phyloP scores from a whole-genome alignment of 805 yeast genomes.

The Debaryomyces castellii region DNA sequence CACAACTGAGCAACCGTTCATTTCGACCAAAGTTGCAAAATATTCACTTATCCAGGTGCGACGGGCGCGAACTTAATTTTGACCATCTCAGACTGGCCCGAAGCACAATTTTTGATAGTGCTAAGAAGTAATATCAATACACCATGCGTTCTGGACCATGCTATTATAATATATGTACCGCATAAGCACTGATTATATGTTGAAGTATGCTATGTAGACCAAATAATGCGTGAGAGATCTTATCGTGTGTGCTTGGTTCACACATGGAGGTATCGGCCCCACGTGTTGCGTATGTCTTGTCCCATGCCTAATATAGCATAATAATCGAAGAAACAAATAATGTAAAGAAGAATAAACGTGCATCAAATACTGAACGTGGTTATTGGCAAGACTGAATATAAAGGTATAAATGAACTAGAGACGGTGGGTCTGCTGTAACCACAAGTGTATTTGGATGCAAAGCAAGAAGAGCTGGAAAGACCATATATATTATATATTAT shows the following conservation, averaged over 20 bases:
- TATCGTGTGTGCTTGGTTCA: not conserved
- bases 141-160: not conserved
- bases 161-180: not conserved
- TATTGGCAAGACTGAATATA: not conserved
- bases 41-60: not conserved
- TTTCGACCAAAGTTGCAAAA: not conserved
- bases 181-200: not conserved
- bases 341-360: not conserved
- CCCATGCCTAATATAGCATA: not conserved
- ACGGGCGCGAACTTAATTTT: not conserved
- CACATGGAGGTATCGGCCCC: not conserved
- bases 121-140: too few species aligned
- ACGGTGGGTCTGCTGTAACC: not conserved
- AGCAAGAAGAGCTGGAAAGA: not conserved
- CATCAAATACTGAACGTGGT: conserved; percentile 1
- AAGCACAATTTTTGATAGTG: too few species aligned
- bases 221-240: not conserved
- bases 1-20: not conserved
- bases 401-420: not conserved
- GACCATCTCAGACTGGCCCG: too few species aligned
- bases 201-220: not conserved
- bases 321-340: not conserved
- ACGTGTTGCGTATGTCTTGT: not conserved
- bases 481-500: not conserved
- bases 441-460: not conserved